Evolutionary conservation across 257 asterid genomes (phyloP), one percentile per base, ranked within the genome.

Genomic region (Solanum habrochaites): DNA sequence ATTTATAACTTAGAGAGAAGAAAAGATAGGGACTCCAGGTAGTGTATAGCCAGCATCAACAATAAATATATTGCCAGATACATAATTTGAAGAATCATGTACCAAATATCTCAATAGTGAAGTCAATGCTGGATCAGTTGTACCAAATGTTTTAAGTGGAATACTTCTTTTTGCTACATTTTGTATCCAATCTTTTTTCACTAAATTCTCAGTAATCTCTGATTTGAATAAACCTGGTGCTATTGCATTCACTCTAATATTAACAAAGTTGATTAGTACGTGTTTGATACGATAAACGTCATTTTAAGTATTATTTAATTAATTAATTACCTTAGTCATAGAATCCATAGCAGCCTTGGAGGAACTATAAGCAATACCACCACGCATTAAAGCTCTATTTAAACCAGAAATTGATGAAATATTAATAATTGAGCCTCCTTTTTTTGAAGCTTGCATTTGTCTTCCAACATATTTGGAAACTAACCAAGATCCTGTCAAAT

Each of bases 191-290:
- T 92, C 88, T 83, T 94, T 92, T 60, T 89, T 81, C 86, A 94
- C 56, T 16, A 94, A 94, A 21, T 82, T 90, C 90, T 93, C 87
- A 0, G 98, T 96, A 43, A 94, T 95, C 91, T 96, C 98, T 1
- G 98, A 94, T 62, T 91, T 91, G 74, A 94, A 94, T 14, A 96
- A 85, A 31, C 96, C 98, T 0, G 96, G 96, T 5, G 98, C 90
- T 87, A 96, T 92, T 10, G 95, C 91, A 88, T 96, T 96, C 88
- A 96, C 98, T 85, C 95, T 91, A 86, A 96, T 96, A 20, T 91
- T 91, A 88, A 40, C 21, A 73, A 23, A 73, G 81, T 37, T 18
- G 10, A 42, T 42, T 47, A 5, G 20, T 13, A 74, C 0, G 20
- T 49, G 60, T 49, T 52, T 52, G 8, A 6, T 56, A 56, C 62